Evolutionary conservation across 176 grass and related monocot species (phyloP), one percentile per base, ranked within the genome.

Genomic region (Puya raimondii): DNA sequence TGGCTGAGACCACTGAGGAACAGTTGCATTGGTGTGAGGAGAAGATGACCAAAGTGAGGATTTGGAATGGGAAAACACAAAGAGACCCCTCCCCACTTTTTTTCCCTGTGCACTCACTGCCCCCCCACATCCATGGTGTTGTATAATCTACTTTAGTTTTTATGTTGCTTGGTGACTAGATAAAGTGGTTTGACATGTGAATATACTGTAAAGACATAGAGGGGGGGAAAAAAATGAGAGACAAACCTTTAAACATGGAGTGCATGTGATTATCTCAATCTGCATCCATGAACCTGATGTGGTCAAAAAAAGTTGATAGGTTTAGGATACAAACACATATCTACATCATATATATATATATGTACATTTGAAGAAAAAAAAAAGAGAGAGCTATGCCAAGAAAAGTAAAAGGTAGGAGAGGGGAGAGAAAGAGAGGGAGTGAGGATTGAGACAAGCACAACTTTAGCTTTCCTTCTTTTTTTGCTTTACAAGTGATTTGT

Each of bases 1-100:
- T 88, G 89, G 66, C 87, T 58, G 87, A 86, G 53, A 59, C 80
- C 58, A 93, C 74, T 6, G 84, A 80, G 48, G 86, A 93, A 64
- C 94, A 99, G 71, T 69, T 99, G 77, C 85, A 91, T 48, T 99
- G 94, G 94, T 99, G 94, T 49, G 87, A 93, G 63, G 84, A 93
- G 82, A 99, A 92, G 85, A 99, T 99, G 89, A 75, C 49, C 80
- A 78, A 80, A 66, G 82, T 99, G 15, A 73, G 69, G 12, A 68
- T 99, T 64, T 61, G 50, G 15, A 66, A 86, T 64, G 85, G 87
- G 26, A 86, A 74, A 82, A 82, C 93, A 69, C 80, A 93, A 50
- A 67, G 94, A 70, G 94, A 99, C 48, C 78, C 86, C 3, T 86
- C 84, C 7, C 89, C 82, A 73, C 94, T 99, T 47, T 82, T 90